phyloP scores from a whole-genome alignment of 148 eudicot genomes.

The Fallopia convolvulus region DNA sequence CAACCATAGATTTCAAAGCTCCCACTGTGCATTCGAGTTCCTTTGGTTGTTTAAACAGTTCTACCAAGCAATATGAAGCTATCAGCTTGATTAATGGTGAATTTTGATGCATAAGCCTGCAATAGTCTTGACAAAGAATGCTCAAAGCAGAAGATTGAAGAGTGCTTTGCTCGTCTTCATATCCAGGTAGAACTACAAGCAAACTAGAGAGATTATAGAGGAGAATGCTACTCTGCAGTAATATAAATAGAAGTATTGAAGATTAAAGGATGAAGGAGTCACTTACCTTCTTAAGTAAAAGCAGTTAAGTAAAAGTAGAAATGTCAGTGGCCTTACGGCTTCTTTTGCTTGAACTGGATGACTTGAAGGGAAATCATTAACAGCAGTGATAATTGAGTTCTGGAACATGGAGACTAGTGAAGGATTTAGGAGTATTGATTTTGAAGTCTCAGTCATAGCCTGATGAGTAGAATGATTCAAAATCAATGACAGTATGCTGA shows the following conservation, averaged over 20 bases:
- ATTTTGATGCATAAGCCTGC: slow-evolving; percentile 75
- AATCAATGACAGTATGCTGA: slow-evolving; percentile 61
- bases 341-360: slow-evolving; percentile 54
- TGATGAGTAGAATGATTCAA: slow-evolving; percentile 64
- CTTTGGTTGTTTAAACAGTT: slow-evolving; percentile 39
- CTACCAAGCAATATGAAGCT: slow-evolving; percentile 68
- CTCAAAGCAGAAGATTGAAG: slow-evolving; percentile 42
- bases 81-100: slow-evolving; percentile 50
- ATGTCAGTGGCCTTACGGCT: slow-evolving; percentile 43
- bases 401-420: slow-evolving; percentile 42
- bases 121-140: slow-evolving; percentile 58
- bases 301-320: slow-evolving; percentile 45
- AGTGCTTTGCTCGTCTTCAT: slow-evolving; percentile 34
- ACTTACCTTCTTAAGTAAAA: slow-evolving; percentile 70
- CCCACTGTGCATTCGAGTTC: slow-evolving; percentile 26
- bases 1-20: slow-evolving; percentile 46
- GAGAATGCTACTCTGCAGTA: slow-evolving; percentile 14
- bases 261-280: neutral
- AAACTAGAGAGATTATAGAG: slow-evolving; percentile 30
- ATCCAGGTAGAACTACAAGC: slow-evolving; percentile 57
- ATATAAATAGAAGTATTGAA: neutral
- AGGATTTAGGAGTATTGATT: slow-evolving; percentile 52
- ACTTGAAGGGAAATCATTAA: slow-evolving; percentile 42
- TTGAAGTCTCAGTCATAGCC: slow-evolving; percentile 57
- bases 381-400: slow-evolving; percentile 38